Evolutionary conservation across 1,139 yeast species (phyloP).

Genomic region (Spencermartinsiella ligniputridi): DNA sequence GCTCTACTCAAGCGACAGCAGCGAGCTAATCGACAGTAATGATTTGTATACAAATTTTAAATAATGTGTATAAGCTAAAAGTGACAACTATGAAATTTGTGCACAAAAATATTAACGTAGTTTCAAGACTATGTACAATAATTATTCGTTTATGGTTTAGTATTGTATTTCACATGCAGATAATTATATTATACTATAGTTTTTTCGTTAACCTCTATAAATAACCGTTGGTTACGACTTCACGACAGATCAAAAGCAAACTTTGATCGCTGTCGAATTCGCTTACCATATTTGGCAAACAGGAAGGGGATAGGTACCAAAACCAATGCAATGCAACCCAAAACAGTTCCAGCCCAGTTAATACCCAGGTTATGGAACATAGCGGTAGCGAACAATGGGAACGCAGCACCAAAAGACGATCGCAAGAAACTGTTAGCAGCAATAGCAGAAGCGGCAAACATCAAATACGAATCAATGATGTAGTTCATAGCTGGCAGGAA

Average conservation of each 20-base stretch:
- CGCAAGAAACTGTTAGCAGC: conserved; percentile 87
- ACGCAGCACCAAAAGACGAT: conserved; percentile 65
- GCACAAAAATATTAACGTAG: too few species aligned
- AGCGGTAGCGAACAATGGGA: conserved; percentile 74
- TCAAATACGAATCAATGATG: conserved; percentile 71
- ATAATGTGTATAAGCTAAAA: background rate
- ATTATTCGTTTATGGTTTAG: too few species aligned
- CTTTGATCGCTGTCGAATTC: conserved; percentile 49
- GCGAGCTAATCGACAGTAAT: background rate
- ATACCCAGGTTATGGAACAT: conserved; percentile 74
- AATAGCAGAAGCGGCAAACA: conserved; percentile 81
- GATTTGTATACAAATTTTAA: background rate
- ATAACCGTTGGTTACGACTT: too few species aligned
- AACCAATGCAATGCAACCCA: conserved; percentile 62
- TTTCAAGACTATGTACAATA: too few species aligned
- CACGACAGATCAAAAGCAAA: conserved; percentile 47
- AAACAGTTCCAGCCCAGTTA: conserved; percentile 77
- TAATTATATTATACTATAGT: too few species aligned
- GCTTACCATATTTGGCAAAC: conserved; percentile 61
- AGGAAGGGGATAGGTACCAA: conserved; percentile 74
- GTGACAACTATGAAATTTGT: background rate
- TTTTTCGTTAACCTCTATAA: too few species aligned
- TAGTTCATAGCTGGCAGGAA: conserved; percentile 77
- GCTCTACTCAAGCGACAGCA: conserved; percentile 9
- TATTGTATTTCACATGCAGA: too few species aligned